Evolutionary conservation across 495 filamentous ascomycete genomes (phyloP).

Genomic region (Aspergillus hancockii): DNA sequence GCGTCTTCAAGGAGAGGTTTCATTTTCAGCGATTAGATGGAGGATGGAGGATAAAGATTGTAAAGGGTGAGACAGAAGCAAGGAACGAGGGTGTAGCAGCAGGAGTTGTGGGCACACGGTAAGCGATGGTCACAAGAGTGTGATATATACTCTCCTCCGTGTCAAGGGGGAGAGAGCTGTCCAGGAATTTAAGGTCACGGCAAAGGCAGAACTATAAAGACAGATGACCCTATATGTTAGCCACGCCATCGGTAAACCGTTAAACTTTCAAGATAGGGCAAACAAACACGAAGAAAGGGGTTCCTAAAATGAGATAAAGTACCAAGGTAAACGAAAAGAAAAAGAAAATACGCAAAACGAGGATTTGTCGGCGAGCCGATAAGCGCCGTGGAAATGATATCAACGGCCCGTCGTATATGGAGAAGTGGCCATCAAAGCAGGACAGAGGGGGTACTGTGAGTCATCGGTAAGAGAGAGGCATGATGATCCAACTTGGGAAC

Average conservation of each 20-base stretch:
- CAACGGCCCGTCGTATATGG: constrained; percentile 1
- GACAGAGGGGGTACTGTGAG: not conserved
- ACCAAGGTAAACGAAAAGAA: constrained; percentile 6
- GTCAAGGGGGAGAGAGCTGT: not conserved
- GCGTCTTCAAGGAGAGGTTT: constrained; percentile 34
- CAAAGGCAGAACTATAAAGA: not conserved
- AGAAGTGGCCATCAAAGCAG: constrained; percentile 19
- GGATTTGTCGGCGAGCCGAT: constrained; percentile 16
- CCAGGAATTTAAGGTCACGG: not conserved
- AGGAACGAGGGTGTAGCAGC: not conserved
- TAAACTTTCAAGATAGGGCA: not conserved
- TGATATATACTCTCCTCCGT: constrained; percentile 3
- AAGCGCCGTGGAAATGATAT: constrained; percentile 14
- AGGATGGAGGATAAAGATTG: constrained; percentile 13
- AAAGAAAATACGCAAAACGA: constrained; percentile 7
- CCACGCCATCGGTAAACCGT: not conserved
- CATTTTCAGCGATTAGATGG: constrained; percentile 26
- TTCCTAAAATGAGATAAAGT: not conserved
- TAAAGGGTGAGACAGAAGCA: not conserved
- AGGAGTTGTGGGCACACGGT: not conserved
- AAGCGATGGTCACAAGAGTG: constrained; percentile 14
- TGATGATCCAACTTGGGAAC: not conserved
- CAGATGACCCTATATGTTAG: not conserved
- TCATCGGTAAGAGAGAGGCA: constrained; percentile 18
- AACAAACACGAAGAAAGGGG: not conserved